Conservation (phyloP, 768 basidiomycete species). For the Galerina marginata region DNA sequence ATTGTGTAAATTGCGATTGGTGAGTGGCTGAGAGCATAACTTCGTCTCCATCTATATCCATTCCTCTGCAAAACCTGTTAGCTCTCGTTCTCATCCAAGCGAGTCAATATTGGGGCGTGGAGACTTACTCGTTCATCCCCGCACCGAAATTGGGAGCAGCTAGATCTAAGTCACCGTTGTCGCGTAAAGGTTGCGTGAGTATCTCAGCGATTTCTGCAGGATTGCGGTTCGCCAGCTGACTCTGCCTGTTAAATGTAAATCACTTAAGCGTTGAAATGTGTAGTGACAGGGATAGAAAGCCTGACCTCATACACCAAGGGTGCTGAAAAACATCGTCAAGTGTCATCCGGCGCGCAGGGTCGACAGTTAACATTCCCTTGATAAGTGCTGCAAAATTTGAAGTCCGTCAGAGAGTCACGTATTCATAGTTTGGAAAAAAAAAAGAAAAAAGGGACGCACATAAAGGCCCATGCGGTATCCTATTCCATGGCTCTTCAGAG, state of each 20-base stretch:
- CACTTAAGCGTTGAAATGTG: not conserved
- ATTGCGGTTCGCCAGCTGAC: conserved; percentile 65
- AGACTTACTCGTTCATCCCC: too few relatives aligned
- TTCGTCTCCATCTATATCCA: conserved; percentile 62
- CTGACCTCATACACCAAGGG: conserved; percentile 78
- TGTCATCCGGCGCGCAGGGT: conserved; percentile 71
- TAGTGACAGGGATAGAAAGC: not conserved
- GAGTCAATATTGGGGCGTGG: too few relatives aligned
- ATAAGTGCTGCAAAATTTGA: conserved; percentile 62
- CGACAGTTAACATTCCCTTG: conserved; percentile 72
- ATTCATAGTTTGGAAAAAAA: not conserved
- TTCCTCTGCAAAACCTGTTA: conserved; percentile 21
- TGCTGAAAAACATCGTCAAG: conserved; percentile 56
- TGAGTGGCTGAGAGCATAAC: conserved; percentile 62
- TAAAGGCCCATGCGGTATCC: conserved; percentile 59
- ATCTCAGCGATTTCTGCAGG: conserved; percentile 64
- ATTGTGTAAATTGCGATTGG: conserved; percentile 79
- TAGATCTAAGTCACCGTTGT: conserved; percentile 76
- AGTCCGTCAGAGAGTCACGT: not conserved
- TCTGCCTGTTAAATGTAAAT: conserved; percentile 51
- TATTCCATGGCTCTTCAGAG: conserved; percentile 78
- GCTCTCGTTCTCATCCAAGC: too few relatives aligned
- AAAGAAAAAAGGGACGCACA: conserved; percentile 66
- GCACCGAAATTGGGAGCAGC: conserved; percentile 59
- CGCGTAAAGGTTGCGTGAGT: conserved; percentile 70